Evolutionary conservation across 768 basidiomycete species (phyloP).

Genomic region (Leccinum uliginosum): DNA sequence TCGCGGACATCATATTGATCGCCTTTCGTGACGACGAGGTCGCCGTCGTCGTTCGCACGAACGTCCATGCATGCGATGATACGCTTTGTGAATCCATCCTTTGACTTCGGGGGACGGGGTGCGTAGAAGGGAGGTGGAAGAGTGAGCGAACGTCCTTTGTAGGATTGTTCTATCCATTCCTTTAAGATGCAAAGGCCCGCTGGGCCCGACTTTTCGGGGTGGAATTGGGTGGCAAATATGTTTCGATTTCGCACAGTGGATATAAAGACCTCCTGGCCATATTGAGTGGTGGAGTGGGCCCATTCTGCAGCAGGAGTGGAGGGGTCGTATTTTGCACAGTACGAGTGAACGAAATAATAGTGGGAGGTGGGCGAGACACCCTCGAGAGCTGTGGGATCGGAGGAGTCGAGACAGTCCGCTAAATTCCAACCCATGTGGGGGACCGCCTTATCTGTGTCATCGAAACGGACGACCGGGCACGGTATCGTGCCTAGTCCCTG

Average conservation of each 20-base stretch:
- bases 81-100: constrained; percentile 81
- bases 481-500: constrained; percentile 84
- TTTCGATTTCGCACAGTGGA: constrained; percentile 79
- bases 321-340: constrained; percentile 73
- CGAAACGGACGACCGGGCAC: constrained; percentile 72
- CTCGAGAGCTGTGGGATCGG: constrained; percentile 37
- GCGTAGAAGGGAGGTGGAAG: constrained; percentile 28
- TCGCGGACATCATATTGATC: constrained; percentile 99
- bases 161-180: constrained; percentile 69
- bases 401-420: constrained; percentile 53
- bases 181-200: constrained; percentile 80
- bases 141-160: constrained; percentile 34
- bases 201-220: constrained; percentile 94
- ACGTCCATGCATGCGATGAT: constrained; percentile 98
- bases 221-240: constrained; percentile 92
- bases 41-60: constrained; percentile 90
- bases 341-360: constrained; percentile 99
- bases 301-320: constrained; percentile 60
- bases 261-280: constrained; percentile 89
- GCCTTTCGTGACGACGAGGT: constrained; percentile 98
- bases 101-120: constrained; percentile 37
- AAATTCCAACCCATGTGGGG: constrained; percentile 99
- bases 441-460: constrained; percentile 72
- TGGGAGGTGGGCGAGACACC: constrained; percentile 52
- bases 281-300: constrained; percentile 85